Conservation (phyloP, 768 basidiomycete species). For the Mycena sanguinolenta region DNA sequence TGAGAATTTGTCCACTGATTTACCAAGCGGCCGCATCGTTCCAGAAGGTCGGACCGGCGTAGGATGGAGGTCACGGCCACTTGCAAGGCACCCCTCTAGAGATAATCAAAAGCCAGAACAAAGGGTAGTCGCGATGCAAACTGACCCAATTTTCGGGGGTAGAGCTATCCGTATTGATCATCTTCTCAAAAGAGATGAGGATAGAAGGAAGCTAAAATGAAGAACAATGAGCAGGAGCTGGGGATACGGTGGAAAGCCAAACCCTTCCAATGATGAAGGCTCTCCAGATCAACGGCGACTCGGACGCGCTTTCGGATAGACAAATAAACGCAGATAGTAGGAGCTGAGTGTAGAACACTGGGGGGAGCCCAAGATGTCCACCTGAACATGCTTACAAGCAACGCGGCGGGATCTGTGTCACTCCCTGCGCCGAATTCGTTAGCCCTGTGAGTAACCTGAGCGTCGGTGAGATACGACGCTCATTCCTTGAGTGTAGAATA, state of each 20-base stretch:
- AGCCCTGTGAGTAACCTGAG: constrained; percentile 70
- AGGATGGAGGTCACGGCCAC: constrained; percentile 62
- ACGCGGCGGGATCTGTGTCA: constrained; percentile 60
- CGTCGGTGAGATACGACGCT: constrained; percentile 10
- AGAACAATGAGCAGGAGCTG: constrained; percentile 10
- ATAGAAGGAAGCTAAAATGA: constrained; percentile 70
- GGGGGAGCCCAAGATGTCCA: constrained; percentile 75
- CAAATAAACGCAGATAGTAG: constrained; percentile 74
- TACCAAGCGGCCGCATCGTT: constrained; percentile 65
- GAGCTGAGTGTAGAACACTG: constrained; percentile 77
- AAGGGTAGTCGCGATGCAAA: background rate
- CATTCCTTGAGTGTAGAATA: constrained; percentile 36
- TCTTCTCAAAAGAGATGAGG: constrained; percentile 66
- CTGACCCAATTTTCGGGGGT: constrained; percentile 72
- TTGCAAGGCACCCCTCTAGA: constrained; percentile 59
- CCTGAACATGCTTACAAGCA: constrained; percentile 69
- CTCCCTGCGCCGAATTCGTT: constrained; percentile 76
- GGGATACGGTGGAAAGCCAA: constrained; percentile 41
- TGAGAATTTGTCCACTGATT: constrained; percentile 47
- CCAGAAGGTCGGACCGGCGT: constrained; percentile 66
- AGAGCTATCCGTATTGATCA: constrained; percentile 64
- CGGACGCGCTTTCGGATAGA: constrained; percentile 63
- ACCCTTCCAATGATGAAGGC: constrained; percentile 82
- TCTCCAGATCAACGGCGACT: constrained; percentile 67
- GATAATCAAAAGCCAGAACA: constrained; percentile 16